phyloP scores from a whole-genome alignment of 306 rosid genomes.

The Aeschynomene evenia region DNA sequence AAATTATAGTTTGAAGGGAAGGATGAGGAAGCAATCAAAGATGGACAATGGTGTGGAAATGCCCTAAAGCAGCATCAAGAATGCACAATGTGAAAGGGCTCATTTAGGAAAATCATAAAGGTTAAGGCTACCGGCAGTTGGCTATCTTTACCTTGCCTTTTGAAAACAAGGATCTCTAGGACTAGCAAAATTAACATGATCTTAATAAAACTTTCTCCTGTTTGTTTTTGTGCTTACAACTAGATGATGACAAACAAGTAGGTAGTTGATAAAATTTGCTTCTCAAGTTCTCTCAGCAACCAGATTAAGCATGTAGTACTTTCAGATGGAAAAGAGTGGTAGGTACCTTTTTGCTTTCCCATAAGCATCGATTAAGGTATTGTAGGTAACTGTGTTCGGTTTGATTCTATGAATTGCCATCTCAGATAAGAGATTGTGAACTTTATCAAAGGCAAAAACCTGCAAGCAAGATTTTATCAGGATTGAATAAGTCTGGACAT shows the following conservation, averaged over 20 bases:
- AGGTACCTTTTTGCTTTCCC: slow-evolving; percentile 81
- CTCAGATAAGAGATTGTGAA: slow-evolving; percentile 68
- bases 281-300: slow-evolving; percentile 34
- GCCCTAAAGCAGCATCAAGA: not conserved
- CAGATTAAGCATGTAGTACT: slow-evolving; percentile 31
- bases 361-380: slow-evolving; percentile 81
- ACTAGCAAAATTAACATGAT: too few species aligned
- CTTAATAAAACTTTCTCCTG: not conserved
- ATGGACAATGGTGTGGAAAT: not conserved
- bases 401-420: slow-evolving; percentile 67
- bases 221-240: not conserved
- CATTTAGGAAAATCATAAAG: not conserved
- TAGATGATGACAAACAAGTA: slow-evolving; percentile 8
- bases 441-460: slow-evolving; percentile 69
- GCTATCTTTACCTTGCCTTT: slow-evolving; percentile 8
- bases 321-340: slow-evolving; percentile 24
- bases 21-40: not conserved
- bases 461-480: slow-evolving; percentile 87
- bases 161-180: not conserved
- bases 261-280: not conserved
- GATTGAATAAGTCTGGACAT: slow-evolving; percentile 86
- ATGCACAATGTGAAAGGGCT: not conserved
- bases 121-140: not conserved
- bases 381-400: slow-evolving; percentile 85
- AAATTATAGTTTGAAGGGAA: slow-evolving; percentile 11